Conservation (phyloP, 2,329 filamentous ascomycete genomes). For the Cryphonectria carpinicola region DNA sequence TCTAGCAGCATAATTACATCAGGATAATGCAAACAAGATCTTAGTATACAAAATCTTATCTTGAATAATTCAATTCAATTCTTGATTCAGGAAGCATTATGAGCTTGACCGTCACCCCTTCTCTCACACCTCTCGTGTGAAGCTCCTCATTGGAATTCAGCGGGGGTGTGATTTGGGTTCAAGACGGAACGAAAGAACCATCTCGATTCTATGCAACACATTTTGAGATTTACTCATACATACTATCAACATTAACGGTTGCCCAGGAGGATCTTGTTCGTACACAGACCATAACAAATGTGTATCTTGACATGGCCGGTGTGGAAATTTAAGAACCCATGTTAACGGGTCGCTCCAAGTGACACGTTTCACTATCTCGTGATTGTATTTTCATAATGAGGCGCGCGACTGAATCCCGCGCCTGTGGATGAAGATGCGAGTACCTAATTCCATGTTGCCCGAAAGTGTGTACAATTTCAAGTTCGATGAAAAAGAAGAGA, state of each 20-base stretch:
- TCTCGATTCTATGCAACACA: too few species aligned
- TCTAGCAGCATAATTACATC: too few species aligned
- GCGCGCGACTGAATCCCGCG: background rate
- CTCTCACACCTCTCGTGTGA: too few species aligned
- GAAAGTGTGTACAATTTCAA: background rate
- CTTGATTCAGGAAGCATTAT: too few species aligned
- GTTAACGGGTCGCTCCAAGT: background rate
- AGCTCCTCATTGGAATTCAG: too few species aligned
- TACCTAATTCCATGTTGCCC: background rate
- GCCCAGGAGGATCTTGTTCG: background rate
- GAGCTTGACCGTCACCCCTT: too few species aligned
- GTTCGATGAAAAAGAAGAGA: background rate
- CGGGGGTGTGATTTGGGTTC: too few species aligned
- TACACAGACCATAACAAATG: background rate
- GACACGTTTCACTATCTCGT: background rate
- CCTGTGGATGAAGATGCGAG: conserved; percentile 2
- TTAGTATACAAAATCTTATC: too few species aligned
- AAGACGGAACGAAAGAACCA: too few species aligned
- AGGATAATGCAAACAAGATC: too few species aligned
- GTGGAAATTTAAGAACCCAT: background rate
- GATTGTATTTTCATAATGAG: background rate
- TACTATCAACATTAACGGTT: background rate
- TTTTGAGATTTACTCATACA: too few species aligned
- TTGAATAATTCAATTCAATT: too few species aligned
- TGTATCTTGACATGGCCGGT: background rate